Evolutionary conservation across 2,329 filamentous ascomycete genomes (phyloP), one percentile per base, ranked within the genome.

Genomic region (Neopestalotiopsis clavispora): DNA sequence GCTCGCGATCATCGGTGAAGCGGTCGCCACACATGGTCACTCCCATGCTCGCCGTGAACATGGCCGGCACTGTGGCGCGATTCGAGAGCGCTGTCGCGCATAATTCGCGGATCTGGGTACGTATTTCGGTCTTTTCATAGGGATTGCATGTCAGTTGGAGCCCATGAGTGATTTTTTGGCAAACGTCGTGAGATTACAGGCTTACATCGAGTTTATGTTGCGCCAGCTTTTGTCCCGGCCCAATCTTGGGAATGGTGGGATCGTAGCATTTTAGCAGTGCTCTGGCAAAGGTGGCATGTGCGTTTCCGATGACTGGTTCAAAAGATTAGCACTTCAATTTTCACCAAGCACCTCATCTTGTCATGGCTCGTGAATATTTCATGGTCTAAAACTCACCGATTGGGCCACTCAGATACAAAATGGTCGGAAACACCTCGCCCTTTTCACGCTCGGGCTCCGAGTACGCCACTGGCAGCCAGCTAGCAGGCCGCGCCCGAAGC

Each of bases 31-130:
- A 66, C 64, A 66, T 66, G 4, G 64, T 66, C 6, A 66, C 64
- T 10, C 64, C 64, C 64, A 66, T 66, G 52, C 64, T 66, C 1
- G 64, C 64, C 1, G 64, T 66, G 14, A 66, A 66, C 64, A 66
- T 66, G 42, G 64, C 64, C 7, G 64, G 64, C 12, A 66, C 28
- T 9, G 64, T 66, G 3, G 64, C 64, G 1, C 64, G 20, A 28
- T 66, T 66, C 20, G 64, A 30, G 9, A 66, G 64, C 0, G 64
- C 64, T 2, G 64, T 66, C 1, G 42, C 64, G 45, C 64, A 66
- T 20, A 66, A 13, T 4, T 66, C 64, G 23, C 64, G 64, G 6
- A 66, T 66, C 42, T 66, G 64, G 9, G 42, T 38, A 12, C 64
- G 64, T 58, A 66, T 66, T 38, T 56, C 42, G 30, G 42, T 32